Conservation (phyloP, 1,284 basidiomycete genomes). For the Ustilago sp. region DNA sequence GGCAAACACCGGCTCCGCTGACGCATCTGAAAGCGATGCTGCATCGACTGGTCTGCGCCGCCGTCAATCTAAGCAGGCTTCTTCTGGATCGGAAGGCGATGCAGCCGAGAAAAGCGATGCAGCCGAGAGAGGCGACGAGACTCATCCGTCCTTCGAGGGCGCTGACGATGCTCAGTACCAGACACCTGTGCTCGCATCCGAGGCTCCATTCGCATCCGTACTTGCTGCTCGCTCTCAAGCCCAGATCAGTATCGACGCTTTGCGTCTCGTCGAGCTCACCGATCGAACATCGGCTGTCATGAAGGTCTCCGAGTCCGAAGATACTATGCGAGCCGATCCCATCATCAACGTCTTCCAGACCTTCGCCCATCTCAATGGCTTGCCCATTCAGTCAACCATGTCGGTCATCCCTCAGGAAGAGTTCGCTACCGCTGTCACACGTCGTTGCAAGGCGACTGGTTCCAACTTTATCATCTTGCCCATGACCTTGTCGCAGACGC, state of each 20-base stretch:
- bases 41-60: constrained; percentile 21
- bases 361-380: constrained; percentile 80
- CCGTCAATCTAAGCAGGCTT: constrained; percentile 30
- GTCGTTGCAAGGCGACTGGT: constrained; percentile 75
- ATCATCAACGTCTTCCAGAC: constrained; percentile 83
- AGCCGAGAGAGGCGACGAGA: constrained; percentile 29
- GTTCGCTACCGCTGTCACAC: constrained; percentile 78
- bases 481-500: constrained; percentile 73
- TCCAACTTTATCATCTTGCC: constrained; percentile 85
- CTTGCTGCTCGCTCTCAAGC: constrained; percentile 30
- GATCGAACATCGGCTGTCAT: constrained; percentile 87
- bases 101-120: constrained; percentile 18
- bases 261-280: constrained; percentile 76
- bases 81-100: constrained; percentile 26
- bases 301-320: constrained; percentile 79
- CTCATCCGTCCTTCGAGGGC: constrained; percentile 37
- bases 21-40: constrained; percentile 4
- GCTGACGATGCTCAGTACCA: constrained; percentile 30
- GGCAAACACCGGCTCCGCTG: constrained; percentile 16
- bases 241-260: constrained; percentile 56
- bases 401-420: constrained; percentile 79
- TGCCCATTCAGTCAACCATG: constrained; percentile 76
- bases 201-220: constrained; percentile 34
- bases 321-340: constrained; percentile 79
- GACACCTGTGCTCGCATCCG: constrained; percentile 45